A percentile compares a stretch with the other conserved stretches of the same genome.
Conservation (phyloP, 2,329 filamentous ascomycete genomes). For the Colletotrichum chrysophilum region DNA sequence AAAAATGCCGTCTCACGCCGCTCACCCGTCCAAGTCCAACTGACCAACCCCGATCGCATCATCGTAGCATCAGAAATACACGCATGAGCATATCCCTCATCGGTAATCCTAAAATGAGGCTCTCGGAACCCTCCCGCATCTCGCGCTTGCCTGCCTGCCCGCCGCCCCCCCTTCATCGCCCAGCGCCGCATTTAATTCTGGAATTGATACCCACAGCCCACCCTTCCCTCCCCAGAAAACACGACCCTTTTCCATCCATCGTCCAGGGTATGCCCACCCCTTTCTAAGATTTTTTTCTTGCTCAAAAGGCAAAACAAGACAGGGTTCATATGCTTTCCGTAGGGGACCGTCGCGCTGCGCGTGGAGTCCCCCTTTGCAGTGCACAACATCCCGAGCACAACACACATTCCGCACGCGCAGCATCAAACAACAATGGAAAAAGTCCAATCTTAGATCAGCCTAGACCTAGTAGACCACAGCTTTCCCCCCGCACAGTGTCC, state of each 20-base stretch:
- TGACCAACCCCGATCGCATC: not conserved
- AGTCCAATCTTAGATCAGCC: not conserved
- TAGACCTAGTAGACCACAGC: not conserved
- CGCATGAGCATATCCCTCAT: not conserved
- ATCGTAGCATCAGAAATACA: not conserved
- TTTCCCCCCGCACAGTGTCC: not conserved
- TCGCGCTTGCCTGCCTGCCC: not conserved
- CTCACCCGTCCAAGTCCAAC: not conserved
- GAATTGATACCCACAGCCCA: not conserved
- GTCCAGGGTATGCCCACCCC: not conserved
- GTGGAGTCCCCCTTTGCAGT: not conserved
- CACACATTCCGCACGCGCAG: not conserved
- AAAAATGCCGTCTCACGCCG: not conserved
- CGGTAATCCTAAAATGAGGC: not conserved
- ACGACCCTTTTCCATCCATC: not conserved
- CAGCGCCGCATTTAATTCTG: not conserved
- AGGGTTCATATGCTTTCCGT: not conserved
- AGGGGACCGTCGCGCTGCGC: not conserved
- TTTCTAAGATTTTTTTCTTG: not conserved
- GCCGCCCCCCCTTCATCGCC: not conserved
- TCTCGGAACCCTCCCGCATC: not conserved
- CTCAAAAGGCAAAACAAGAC: not conserved
- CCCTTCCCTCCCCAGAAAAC: not conserved
- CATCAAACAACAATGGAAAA: not conserved
- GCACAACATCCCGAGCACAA: not conserved